Percentiles rank a stretch among this genome's conserved stretches.
These are phyloP conservation scores for Gloeophyllum trabeum DNA, from an alignment of 768 basidiomycete genomes.

Conservation along the genomic window DNA sequence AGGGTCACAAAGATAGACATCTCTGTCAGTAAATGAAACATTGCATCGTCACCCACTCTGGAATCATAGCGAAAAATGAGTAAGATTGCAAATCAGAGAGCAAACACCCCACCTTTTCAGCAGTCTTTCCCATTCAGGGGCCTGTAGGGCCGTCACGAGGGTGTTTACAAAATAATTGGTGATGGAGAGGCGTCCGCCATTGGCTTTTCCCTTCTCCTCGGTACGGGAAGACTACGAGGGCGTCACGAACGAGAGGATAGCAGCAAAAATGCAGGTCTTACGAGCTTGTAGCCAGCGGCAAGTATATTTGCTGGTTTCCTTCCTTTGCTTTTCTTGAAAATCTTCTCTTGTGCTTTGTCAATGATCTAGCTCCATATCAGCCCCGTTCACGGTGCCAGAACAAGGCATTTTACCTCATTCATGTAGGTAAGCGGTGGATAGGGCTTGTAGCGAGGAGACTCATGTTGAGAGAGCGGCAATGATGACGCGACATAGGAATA, in stretches of 20 bases:
- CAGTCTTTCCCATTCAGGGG: conserved; percentile 54
- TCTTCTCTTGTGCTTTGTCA: conserved; percentile 43
- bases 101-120: conserved; percentile 38
- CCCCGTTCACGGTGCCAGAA: neutral
- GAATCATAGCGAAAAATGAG: neutral
- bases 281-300: conserved; percentile 57
- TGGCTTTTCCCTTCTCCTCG: conserved; percentile 27
- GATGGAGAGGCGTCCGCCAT: conserved; percentile 30
- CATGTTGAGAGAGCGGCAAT: conserved; percentile 7
- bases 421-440: conserved; percentile 34
- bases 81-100: neutral
- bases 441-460: conserved; percentile 11
- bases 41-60: conserved; percentile 69
- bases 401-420: conserved; percentile 32
- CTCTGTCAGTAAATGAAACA: conserved; percentile 69
- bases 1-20: conserved; percentile 68
- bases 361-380: conserved; percentile 32
- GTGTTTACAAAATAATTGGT: conserved; percentile 65
- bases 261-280: neutral
- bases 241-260: too few relatives aligned
- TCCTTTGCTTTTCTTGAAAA: conserved; percentile 29
- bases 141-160: conserved; percentile 53
- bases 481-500: conserved; percentile 34
- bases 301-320: conserved; percentile 44
- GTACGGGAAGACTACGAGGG: conserved; percentile 20